Evolutionary conservation across 2,329 filamentous ascomycete species (phyloP), one percentile per base, ranked within the genome.

Genomic region (Fusarium miscanthi): DNA sequence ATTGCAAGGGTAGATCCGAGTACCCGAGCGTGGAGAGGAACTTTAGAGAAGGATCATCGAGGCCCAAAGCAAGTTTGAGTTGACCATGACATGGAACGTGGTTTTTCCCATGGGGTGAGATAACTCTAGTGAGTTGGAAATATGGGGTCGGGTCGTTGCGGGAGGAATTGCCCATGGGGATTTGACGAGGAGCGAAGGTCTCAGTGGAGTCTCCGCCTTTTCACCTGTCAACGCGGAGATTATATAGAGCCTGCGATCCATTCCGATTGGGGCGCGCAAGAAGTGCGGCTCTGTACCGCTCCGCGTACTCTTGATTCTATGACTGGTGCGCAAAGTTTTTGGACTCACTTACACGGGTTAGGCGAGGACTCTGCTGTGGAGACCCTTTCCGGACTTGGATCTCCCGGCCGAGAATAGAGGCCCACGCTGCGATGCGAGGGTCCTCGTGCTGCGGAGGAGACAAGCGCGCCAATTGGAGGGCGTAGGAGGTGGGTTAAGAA

Each of bases 201-300:
- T 17, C 23, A 45, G 42, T 56, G 52, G 52, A 31, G 35, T 40
- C 27, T 35, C 16, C 9, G 41, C 25, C n/a, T 35, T 35, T 33
- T 25, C 8, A 35, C 30, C 53, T 57, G 53, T 57, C 30, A 46
- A 25, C 13, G 14, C 53, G 53, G 53, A 48, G 23, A 35, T 21
- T 46, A 57, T 9, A 30, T 35, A 17, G 27, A 8, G 13, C 25
- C 5, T 23, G 19, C 37, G 21, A 30, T 3, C 27, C 4, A 25
- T 38, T 58, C 63, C 62, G 63, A 66, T 66, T 66, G 63, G 62
- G 31, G 63, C 62, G 63, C 63, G n/a, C 63, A 60, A 6, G 3
- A 4, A 45, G 42, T 66, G 62, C 63, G 45, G 62, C 62, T 66
- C 62, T 63, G 40, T 46, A 37, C 23, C 8, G 41, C 41, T 45